Evolutionary conservation across 768 basidiomycete genomes (phyloP).

Genomic region (Lactarius vividus): DNA sequence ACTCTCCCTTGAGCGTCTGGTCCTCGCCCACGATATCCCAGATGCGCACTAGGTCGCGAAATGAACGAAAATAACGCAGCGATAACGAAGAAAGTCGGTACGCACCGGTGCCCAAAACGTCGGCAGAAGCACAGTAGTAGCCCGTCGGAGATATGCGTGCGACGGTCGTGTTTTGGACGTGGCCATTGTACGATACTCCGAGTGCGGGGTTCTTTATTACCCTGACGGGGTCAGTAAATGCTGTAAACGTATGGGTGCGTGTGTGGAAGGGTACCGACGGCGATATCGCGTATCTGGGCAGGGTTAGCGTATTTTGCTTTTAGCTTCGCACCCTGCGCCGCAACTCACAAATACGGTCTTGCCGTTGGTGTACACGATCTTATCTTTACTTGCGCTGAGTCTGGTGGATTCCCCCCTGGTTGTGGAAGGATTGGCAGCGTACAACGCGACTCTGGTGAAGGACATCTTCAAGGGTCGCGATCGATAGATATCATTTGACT

Average conservation of each 20-base stretch:
- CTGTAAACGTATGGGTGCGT: background rate
- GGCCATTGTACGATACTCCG: slow-evolving; percentile 69
- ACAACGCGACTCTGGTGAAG: slow-evolving; percentile 49
- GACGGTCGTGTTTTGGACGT: slow-evolving; percentile 81
- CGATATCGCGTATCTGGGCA: slow-evolving; percentile 25
- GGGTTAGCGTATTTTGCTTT: background rate
- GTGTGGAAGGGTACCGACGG: slow-evolving; percentile 21
- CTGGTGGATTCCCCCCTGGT: slow-evolving; percentile 68
- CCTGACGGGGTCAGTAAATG: slow-evolving; percentile 20
- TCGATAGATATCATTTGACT: slow-evolving; percentile 22
- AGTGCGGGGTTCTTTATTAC: slow-evolving; percentile 57
- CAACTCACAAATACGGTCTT: slow-evolving; percentile 75
- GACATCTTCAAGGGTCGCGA: slow-evolving; percentile 40
- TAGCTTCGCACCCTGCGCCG: too few species aligned
- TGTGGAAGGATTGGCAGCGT: slow-evolving; percentile 69
- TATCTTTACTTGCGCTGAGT: slow-evolving; percentile 70
- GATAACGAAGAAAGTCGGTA: background rate
- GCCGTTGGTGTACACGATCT: slow-evolving; percentile 83
- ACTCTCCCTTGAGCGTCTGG: slow-evolving; percentile 77
- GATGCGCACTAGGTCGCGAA: slow-evolving; percentile 60
- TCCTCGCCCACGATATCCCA: slow-evolving; percentile 93
- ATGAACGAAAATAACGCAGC: slow-evolving; percentile 2
- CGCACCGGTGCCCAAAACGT: slow-evolving; percentile 75
- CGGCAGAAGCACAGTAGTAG: slow-evolving; percentile 93
- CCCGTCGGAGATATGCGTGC: slow-evolving; percentile 92